phyloP scores from a whole-genome alignment of 495 filamentous ascomycete species.

The Penicillium salamii region DNA sequence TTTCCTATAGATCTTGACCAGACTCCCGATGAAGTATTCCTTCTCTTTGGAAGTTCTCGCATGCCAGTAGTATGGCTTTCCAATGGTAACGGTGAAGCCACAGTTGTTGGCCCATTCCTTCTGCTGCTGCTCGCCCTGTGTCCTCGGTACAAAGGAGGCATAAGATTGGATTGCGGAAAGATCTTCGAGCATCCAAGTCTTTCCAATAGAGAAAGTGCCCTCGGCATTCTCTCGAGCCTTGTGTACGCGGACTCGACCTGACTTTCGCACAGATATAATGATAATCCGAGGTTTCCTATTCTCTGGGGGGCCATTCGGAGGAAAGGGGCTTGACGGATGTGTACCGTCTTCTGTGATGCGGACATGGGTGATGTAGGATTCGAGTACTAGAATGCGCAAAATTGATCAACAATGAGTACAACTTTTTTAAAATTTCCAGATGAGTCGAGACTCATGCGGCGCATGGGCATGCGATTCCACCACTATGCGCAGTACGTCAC shows the following conservation, averaged over 20 bases:
- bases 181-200: slow-evolving; percentile 95
- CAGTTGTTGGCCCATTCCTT: slow-evolving; percentile 74
- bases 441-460: neutral
- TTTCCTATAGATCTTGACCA: slow-evolving; percentile 93
- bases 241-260: slow-evolving; percentile 89
- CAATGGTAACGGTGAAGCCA: slow-evolving; percentile 85
- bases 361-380: slow-evolving; percentile 98
- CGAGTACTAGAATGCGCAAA: slow-evolving; percentile 55
- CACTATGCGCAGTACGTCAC: neutral
- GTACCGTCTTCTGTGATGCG: slow-evolving; percentile 79
- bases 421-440: neutral
- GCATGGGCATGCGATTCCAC: neutral
- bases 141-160: slow-evolving; percentile 48
- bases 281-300: slow-evolving; percentile 89
- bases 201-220: slow-evolving; percentile 93
- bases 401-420: slow-evolving; percentile 12
- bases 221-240: slow-evolving; percentile 95
- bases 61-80: slow-evolving; percentile 97
- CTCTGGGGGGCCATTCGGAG: slow-evolving; percentile 62
- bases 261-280: slow-evolving; percentile 86
- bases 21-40: slow-evolving; percentile 92
- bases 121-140: slow-evolving; percentile 58
- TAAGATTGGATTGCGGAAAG: slow-evolving; percentile 77
- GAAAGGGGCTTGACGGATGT: slow-evolving; percentile 82
- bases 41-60: slow-evolving; percentile 90